phyloP scores from a whole-genome alignment of 495 filamentous ascomycete species.

The Daldinia vernicosa region DNA sequence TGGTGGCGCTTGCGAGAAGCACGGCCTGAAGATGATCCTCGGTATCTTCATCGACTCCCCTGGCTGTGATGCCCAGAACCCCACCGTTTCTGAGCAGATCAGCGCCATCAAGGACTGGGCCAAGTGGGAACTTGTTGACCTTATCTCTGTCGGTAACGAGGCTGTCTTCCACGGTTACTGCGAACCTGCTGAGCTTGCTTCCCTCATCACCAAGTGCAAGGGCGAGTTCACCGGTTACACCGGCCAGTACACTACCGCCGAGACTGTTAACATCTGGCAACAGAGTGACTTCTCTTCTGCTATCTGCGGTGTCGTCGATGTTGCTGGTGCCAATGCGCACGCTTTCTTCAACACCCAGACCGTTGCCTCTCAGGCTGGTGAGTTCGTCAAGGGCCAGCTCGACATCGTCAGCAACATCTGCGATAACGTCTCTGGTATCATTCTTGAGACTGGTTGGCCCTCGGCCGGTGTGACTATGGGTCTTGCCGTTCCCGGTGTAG shows the following conservation, averaged over 20 bases:
- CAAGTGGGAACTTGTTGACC: slow-evolving; percentile 75
- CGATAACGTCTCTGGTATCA: slow-evolving; percentile 69
- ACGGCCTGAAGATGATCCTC: slow-evolving; percentile 79
- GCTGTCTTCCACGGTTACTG: slow-evolving; percentile 75
- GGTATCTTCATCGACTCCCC: slow-evolving; percentile 81
- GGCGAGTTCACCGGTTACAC: slow-evolving; percentile 73
- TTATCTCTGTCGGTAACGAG: slow-evolving; percentile 92
- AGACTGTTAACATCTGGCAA: slow-evolving; percentile 74
- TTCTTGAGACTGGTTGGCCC: slow-evolving; percentile 95
- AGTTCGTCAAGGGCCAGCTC: slow-evolving; percentile 75
- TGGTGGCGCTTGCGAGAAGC: slow-evolving; percentile 65
- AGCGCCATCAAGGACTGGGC: slow-evolving; percentile 74
- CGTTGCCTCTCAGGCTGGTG: slow-evolving; percentile 70
- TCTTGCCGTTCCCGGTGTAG: slow-evolving; percentile 68
- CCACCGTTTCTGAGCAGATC: slow-evolving; percentile 71
- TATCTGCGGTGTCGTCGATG: slow-evolving; percentile 79
- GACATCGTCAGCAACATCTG: slow-evolving; percentile 71
- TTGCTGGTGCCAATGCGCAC: slow-evolving; percentile 85
- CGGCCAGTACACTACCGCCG: slow-evolving; percentile 83
- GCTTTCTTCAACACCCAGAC: slow-evolving; percentile 87
- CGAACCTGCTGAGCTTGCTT: slow-evolving; percentile 67
- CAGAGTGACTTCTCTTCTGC: slow-evolving; percentile 63
- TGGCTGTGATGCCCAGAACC: slow-evolving; percentile 62
- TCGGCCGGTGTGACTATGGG: slow-evolving; percentile 73
- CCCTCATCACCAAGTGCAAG: slow-evolving; percentile 69